These are phyloP conservation scores for Pythium grandisporangium DNA, from an alignment of 352 stramenopile genomes.

Conservation along the genomic window DNA sequence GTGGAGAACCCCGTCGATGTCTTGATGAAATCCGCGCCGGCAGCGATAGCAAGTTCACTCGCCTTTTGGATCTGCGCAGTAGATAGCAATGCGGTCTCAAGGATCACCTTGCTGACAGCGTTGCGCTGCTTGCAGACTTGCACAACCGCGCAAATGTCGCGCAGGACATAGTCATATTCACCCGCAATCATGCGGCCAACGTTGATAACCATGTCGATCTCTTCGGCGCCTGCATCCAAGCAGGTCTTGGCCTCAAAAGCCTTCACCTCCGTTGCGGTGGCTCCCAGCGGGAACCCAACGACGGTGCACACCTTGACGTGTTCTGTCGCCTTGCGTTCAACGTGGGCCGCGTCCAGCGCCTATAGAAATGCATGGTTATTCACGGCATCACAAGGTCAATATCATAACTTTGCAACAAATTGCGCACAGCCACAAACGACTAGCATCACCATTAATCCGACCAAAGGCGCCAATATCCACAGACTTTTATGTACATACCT, in stretches of 20 bases:
- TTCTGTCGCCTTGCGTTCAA: slow-evolving; percentile 11
- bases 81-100: slow-evolving; percentile 73
- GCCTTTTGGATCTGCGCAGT: slow-evolving; percentile 61
- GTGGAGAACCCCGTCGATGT: slow-evolving; percentile 82
- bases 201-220: slow-evolving; percentile 88
- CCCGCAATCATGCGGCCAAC: slow-evolving; percentile 47
- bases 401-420: too few species aligned
- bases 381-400: not conserved
- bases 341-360: slow-evolving; percentile 33
- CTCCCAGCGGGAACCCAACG: slow-evolving; percentile 75
- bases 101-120: slow-evolving; percentile 72
- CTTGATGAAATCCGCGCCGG: slow-evolving; percentile 83
- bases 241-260: slow-evolving; percentile 61
- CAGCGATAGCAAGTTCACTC: slow-evolving; percentile 52
- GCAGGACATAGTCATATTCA: slow-evolving; percentile 66
- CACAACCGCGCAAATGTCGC: slow-evolving; percentile 66
- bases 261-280: slow-evolving; percentile 46
- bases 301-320: slow-evolving; percentile 78
- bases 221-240: slow-evolving; percentile 59
- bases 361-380: slow-evolving; percentile 6
- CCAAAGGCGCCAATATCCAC: too few species aligned
- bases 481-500: slow-evolving; percentile 16
- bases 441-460: too few species aligned
- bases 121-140: slow-evolving; percentile 48
- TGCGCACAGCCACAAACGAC: too few species aligned